Evolutionary conservation across 192 early-diverging fungal genomes (phyloP).

Genomic region (Linnemannia exigua): DNA sequence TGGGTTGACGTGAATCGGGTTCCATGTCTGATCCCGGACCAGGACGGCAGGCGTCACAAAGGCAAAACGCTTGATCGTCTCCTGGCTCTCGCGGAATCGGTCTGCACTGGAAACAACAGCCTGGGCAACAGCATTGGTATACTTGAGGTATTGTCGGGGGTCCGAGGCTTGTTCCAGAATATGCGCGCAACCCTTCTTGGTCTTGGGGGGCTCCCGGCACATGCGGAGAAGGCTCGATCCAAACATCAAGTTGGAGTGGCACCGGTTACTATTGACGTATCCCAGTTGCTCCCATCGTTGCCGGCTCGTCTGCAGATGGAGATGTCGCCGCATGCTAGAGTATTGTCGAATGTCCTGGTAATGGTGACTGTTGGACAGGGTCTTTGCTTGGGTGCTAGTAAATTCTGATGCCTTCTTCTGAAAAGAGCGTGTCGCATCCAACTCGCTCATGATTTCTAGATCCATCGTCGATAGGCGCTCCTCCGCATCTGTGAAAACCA

Average conservation of each 20-base stretch:
- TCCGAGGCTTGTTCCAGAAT: slow-evolving; percentile 42
- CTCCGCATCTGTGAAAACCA: slow-evolving; percentile 55
- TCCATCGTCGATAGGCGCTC: slow-evolving; percentile 31
- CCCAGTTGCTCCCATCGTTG: slow-evolving; percentile 60
- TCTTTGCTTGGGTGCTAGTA: slow-evolving; percentile 32
- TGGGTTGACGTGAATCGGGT: slow-evolving; percentile 26
- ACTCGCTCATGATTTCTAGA: slow-evolving; percentile 22
- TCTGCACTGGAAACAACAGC: slow-evolving; percentile 54
- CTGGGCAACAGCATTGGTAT: slow-evolving; percentile 45
- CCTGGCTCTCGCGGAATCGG: slow-evolving; percentile 51
- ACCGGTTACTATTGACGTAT: slow-evolving; percentile 62
- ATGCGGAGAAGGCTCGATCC: slow-evolving; percentile 58
- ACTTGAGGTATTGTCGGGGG: slow-evolving; percentile 51
- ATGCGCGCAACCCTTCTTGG: slow-evolving; percentile 14
- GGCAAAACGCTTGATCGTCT: slow-evolving; percentile 68
- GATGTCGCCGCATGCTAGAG: slow-evolving; percentile 49
- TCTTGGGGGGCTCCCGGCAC: slow-evolving; percentile 30
- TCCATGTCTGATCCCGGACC: slow-evolving; percentile 29
- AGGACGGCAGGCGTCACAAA: slow-evolving; percentile 72
- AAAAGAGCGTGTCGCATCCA: slow-evolving; percentile 43
- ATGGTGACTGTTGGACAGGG: slow-evolving; percentile 26
- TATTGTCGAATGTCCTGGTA: slow-evolving; percentile 63
- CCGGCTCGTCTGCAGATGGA: slow-evolving; percentile 15
- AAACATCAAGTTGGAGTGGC: slow-evolving; percentile 54
- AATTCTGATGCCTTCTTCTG: slow-evolving; percentile 31